Base-by-base conservation (phyloP, 1,139 yeast genomes). In the Kluyveromyces sp. region DNA sequence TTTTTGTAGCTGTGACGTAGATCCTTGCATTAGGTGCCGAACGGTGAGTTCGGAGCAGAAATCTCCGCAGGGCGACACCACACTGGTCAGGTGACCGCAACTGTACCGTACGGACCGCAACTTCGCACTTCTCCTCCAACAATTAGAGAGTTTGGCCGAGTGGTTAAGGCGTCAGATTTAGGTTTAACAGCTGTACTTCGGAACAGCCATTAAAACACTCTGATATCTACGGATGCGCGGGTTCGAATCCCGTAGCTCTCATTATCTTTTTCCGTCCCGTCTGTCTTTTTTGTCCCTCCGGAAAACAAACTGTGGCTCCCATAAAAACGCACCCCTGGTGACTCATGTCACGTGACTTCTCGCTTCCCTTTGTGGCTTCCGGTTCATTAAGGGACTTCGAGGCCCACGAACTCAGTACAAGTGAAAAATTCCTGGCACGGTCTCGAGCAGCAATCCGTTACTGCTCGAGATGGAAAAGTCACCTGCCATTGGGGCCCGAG, bases 101-200 rank as follows among this genome's bases (percentile, higher is more conserved):
- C 7, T 15, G 7, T 30, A 6, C 36, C 36, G 15, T 17, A 15
- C 13, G 19, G 19, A 6, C 13, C 15, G 11, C 7, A 30, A 6
- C 12, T 15, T 13, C 6, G 6, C 12, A 6, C 15, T 30, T 16
- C 6, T 15, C 15, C 8, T 34, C 16, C 36, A 31, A 35, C 26
- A 30, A 28, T 46, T 38, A 34, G 66, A 54, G 67, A 64, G 67
- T 61, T 64, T 66, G 70, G 70, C 70, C 70, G 70, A 66, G 70
- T 65, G 70, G 70, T 66, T 66, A 66, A 66, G 70, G 70, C 70
- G 70, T 64, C 67, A 65, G 68, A 64, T 66, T 66, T 66, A 66
- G 70, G 70, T 38, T 34, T 32, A 12, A 15, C 36, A 15, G 13
- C 9, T 33, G 25, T n/a, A n/a, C n/a, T n/a, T 9, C 15, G 13